These are phyloP conservation scores for Penicillium sp. DNA, from an alignment of 2,329 filamentous ascomycete genomes.

Conservation along the genomic window DNA sequence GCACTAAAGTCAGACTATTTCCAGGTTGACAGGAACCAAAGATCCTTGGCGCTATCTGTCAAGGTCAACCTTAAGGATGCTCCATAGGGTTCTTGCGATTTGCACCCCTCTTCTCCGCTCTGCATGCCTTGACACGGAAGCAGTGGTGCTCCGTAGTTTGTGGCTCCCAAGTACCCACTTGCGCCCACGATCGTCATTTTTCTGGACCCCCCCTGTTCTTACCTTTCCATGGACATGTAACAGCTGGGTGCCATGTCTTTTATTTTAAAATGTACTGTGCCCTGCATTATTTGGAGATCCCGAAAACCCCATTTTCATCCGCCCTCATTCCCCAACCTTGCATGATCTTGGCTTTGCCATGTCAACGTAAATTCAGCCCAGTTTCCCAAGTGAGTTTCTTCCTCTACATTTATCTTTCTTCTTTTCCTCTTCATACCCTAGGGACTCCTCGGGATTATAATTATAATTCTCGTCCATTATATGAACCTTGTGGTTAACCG, in stretches of 20 bases:
- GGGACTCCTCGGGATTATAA: background rate
- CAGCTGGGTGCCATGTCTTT: conserved; percentile 16
- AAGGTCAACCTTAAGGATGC: conserved; percentile 22
- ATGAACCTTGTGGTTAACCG: background rate
- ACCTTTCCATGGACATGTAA: conserved; percentile 27
- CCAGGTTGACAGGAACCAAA: conserved; percentile 20
- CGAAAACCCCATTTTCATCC: conserved; percentile 15
- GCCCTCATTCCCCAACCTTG: conserved; percentile 26
- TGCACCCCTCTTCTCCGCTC: conserved; percentile 20
- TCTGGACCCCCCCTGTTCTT: conserved; percentile 30
- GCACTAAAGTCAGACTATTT: conserved; percentile 16
- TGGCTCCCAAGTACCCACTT: conserved; percentile 23
- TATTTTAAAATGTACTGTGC: conserved; percentile 24
- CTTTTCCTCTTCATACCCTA: background rate
- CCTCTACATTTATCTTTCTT: background rate
- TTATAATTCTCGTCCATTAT: background rate
- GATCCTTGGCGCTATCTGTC: conserved; percentile 25
- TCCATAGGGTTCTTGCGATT: conserved; percentile 17
- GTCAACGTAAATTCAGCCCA: conserved; percentile 25
- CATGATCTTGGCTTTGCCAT: conserved; percentile 25
- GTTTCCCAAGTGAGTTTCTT: conserved; percentile 21
- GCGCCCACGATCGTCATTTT: conserved; percentile 30
- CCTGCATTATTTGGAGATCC: conserved; percentile 24
- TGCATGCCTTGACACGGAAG: conserved; percentile 18
- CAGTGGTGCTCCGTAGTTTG: conserved; percentile 19